phyloP scores from a whole-genome alignment of 2,329 filamentous ascomycete genomes.

The Botrytis fabae region DNA sequence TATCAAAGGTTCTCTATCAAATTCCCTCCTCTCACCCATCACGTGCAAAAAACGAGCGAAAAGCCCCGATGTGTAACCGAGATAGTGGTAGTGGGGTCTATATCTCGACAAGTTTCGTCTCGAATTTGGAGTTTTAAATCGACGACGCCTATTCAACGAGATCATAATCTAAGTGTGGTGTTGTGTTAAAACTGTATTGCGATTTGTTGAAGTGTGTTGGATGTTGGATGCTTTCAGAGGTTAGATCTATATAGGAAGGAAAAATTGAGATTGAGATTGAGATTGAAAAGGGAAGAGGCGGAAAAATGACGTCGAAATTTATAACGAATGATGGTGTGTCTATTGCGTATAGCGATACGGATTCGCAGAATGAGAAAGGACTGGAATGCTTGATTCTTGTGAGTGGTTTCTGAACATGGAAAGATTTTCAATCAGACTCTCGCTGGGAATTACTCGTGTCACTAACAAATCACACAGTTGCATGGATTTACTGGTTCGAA shows the following conservation, averaged over 20 bases:
- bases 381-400: conserved; percentile 34
- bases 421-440: no score
- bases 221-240: background rate
- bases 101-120: background rate
- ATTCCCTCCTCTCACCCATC: background rate
- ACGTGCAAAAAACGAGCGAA: background rate
- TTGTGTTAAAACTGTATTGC: background rate
- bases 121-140: background rate
- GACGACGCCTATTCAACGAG: background rate
- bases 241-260: no score
- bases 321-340: conserved; percentile 32
- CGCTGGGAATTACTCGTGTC: background rate
- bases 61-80: background rate
- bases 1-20: background rate
- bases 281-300: background rate
- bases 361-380: conserved; percentile 8
- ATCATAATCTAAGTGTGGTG: background rate
- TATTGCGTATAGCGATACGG: conserved; percentile 36
- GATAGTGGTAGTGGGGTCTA: background rate
- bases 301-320: background rate
- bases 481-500: conserved; percentile 42
- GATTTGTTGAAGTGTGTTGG: background rate
- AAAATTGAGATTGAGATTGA: no score
- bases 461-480: conserved; percentile 31
- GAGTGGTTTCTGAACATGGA: conserved; percentile 17